Conservation (phyloP, 2,329 filamentous ascomycete species). For the Fusarium secorum region DNA sequence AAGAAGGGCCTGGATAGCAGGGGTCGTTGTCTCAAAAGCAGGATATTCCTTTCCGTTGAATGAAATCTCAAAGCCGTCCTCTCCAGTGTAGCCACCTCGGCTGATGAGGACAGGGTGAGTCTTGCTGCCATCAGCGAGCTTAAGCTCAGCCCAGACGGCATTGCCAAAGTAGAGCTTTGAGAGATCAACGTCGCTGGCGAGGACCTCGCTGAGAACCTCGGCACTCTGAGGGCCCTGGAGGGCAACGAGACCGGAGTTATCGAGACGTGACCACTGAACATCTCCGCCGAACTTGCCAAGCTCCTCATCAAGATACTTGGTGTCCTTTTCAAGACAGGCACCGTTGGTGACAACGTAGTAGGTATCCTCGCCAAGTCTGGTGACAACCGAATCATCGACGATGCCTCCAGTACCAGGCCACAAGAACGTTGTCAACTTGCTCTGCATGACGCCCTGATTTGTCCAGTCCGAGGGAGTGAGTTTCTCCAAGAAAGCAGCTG, state of each 20-base stretch:
- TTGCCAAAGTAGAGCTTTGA: slow-evolving; percentile 83
- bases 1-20: slow-evolving; percentile 74
- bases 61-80: slow-evolving; percentile 97
- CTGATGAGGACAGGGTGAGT: slow-evolving; percentile 68
- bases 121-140: slow-evolving; percentile 60
- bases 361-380: slow-evolving; percentile 73
- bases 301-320: slow-evolving; percentile 76
- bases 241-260: slow-evolving; percentile 81
- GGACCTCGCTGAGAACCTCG: slow-evolving; percentile 70
- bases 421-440: slow-evolving; percentile 84
- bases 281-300: slow-evolving; percentile 65
- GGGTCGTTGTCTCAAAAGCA: slow-evolving; percentile 54
- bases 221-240: slow-evolving; percentile 85
- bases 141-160: slow-evolving; percentile 71
- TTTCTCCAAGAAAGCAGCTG: slow-evolving; percentile 80
- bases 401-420: slow-evolving; percentile 86
- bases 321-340: slow-evolving; percentile 88
- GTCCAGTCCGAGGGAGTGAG: slow-evolving; percentile 81
- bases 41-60: slow-evolving; percentile 61
- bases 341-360: slow-evolving; percentile 98
- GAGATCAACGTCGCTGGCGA: slow-evolving; percentile 66
- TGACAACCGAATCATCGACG: slow-evolving; percentile 92
- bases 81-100: slow-evolving; percentile 93
- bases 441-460: slow-evolving; percentile 70
- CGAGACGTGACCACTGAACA: slow-evolving; percentile 73